Evolutionary conservation across 2,329 filamentous ascomycete genomes (phyloP), one percentile per base, ranked within the genome.

Genomic region (Neofusicoccum laricinum): DNA sequence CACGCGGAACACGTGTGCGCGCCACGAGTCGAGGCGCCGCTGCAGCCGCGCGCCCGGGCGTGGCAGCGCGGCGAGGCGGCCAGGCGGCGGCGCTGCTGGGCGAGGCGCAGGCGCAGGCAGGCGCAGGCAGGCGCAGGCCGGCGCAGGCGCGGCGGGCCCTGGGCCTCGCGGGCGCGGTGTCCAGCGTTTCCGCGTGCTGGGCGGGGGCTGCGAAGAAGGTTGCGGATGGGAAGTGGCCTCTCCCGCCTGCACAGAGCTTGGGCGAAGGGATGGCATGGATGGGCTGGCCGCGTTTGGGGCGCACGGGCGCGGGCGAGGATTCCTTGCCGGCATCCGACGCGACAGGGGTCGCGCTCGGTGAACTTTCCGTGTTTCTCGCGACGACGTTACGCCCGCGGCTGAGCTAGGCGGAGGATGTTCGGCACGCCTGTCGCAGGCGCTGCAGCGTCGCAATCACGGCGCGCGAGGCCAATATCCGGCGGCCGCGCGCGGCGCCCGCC

Each of bases 401-500:
- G 38, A 41, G 51, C 53, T 57, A 17, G 21, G 53, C 53, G 53
- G 53, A 11, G 43, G 38, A 57, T 57, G 53, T 57, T 57, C 53
- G 53, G 53, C 53, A 34, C 51, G 53, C 53, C 38, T 32, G 53
- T 41, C 53, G 53, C 53, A 55, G 36, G 34, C 50, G 36, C 38
- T 57, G 53, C 53, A 59, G 55, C 55, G 55, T 59, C 55, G 55
- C 55, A 59, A 59, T 59, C 55, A 57, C 41, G 55, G 55, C 55
- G 55, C 40, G 25, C 40, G 55, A 59, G 55, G 55, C 55, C 55
- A 59, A 59, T 59, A 59, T 59, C 55, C 55, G 55, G 55, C 41
- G 55, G 40, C 40, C 55, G 55, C 55, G 51, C 51, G 51, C 53
- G 53, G 40, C 53, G 53, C 53, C 40, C 53, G 53, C 53, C 25